Conservation (phyloP, 305 asterid genomes). For the Fraxinus sp. region DNA sequence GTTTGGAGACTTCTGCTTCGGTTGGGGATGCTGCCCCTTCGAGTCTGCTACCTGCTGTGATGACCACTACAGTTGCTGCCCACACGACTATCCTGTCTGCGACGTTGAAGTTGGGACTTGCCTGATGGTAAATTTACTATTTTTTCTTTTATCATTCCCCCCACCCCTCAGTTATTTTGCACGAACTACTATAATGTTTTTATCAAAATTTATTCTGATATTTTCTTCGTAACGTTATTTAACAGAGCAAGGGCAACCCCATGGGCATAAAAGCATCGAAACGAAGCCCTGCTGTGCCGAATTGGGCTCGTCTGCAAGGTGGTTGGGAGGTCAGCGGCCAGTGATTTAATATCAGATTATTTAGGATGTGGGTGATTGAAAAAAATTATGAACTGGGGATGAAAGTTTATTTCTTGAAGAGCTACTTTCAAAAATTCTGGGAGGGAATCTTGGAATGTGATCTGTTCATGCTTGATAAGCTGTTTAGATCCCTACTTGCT, state of each 20-base stretch:
- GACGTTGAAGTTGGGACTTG: constrained; percentile 50
- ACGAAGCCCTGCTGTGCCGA: background rate
- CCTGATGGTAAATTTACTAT: constrained; percentile 39
- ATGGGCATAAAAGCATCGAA: background rate
- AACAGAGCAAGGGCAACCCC: background rate
- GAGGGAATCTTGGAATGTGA: background rate
- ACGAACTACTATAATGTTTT: too few species aligned
- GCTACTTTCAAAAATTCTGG: background rate
- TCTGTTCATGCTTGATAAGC: background rate
- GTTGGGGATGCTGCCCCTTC: constrained; percentile 62
- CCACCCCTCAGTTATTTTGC: too few species aligned
- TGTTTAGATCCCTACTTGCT: background rate
- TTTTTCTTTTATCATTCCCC: background rate
- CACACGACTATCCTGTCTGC: constrained; percentile 48
- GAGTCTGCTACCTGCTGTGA: constrained; percentile 63
- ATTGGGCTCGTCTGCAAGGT: background rate
- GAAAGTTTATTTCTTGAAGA: background rate
- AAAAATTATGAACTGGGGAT: background rate
- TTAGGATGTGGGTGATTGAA: background rate
- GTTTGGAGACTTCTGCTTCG: constrained; percentile 41
- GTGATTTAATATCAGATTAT: background rate
- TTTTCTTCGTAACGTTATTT: background rate
- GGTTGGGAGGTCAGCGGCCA: background rate
- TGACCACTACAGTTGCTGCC: constrained; percentile 55
- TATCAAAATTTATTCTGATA: background rate